phyloP scores from a whole-genome alignment of 306 rosid genomes.

The Lathyrus aphaca region DNA sequence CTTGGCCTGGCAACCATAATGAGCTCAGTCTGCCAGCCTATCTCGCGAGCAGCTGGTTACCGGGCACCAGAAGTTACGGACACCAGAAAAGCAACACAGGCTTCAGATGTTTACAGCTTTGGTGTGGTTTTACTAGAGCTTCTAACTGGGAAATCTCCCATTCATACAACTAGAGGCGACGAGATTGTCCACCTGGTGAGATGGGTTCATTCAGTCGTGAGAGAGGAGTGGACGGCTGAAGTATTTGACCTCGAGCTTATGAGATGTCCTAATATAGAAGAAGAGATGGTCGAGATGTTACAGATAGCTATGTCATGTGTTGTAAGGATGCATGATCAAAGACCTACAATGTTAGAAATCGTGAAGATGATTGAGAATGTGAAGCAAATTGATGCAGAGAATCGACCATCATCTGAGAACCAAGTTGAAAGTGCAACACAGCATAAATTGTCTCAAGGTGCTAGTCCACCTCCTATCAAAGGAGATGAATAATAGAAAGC shows the following conservation, averaged over 20 bases:
- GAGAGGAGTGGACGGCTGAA: constrained; percentile 98
- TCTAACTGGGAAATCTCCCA: constrained; percentile 90
- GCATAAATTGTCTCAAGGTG: constrained; percentile 11
- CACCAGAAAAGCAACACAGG: constrained; percentile 78
- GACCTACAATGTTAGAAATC: constrained; percentile 72
- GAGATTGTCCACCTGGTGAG: constrained; percentile 90
- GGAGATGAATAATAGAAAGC: constrained; percentile 9
- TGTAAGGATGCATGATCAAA: constrained; percentile 77
- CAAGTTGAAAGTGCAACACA: constrained; percentile 56
- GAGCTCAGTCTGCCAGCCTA: constrained; percentile 71
- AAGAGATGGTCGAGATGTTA: constrained; percentile 95
- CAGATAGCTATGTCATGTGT: constrained; percentile 91
- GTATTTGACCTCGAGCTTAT: constrained; percentile 86
- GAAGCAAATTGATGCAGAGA: constrained; percentile 56
- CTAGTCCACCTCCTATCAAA: constrained; percentile 2
- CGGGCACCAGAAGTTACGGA: constrained; percentile 92
- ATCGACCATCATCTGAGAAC: constrained; percentile 49
- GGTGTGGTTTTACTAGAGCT: constrained; percentile 90
- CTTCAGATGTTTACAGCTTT: constrained; percentile 83
- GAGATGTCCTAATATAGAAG: constrained; percentile 87
- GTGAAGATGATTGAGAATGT: constrained; percentile 75
- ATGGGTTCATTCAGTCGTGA: constrained; percentile 97
- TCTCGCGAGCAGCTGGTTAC: constrained; percentile 85
- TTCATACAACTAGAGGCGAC: constrained; percentile 79
- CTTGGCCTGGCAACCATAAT: constrained; percentile 78